Percentiles rank a stretch among this genome's conserved stretches.
Evolutionary conservation across 306 rosid species (phyloP).

Genomic region (Trifolium dubium): DNA sequence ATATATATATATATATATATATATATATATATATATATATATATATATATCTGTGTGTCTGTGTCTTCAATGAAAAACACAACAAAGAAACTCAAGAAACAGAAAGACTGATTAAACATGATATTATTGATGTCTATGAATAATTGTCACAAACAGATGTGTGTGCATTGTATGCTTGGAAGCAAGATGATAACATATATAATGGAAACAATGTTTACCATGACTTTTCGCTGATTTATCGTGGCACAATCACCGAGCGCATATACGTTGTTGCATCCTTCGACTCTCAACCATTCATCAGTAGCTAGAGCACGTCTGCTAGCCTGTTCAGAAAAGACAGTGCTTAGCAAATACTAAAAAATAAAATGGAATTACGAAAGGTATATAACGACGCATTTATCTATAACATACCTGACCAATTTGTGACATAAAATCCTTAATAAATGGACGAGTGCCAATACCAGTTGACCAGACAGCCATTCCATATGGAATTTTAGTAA

Average conservation of each 20-base stretch:
- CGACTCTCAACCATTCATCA: conserved; percentile 98
- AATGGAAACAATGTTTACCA: conserved; percentile 55
- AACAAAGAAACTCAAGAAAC: conserved; percentile 17
- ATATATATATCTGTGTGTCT: too few relatives aligned
- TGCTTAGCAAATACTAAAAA: not conserved
- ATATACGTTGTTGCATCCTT: conserved; percentile 78
- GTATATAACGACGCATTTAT: conserved; percentile 29
- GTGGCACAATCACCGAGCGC: conserved; percentile 98
- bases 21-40: too few relatives aligned
- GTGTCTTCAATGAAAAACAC: not conserved
- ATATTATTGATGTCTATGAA: not conserved
- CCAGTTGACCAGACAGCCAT: conserved; percentile 99
- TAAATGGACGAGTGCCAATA: conserved; percentile 86
- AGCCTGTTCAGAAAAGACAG: conserved; percentile 55
- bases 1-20: too few relatives aligned
- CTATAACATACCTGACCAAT: conserved; percentile 78
- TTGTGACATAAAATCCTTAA: conserved; percentile 82
- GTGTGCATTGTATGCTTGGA: not conserved
- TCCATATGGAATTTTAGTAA: conserved; percentile 77
- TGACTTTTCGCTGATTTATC: conserved; percentile 95
- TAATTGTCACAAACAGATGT: not conserved
- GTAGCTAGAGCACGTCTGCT: conserved; percentile 93
- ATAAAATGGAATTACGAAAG: conserved; percentile 31
- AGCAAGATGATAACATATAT: not conserved
- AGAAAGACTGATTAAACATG: not conserved